Conservation (phyloP, 345 rosid genomes). For the Geranium brycei region DNA sequence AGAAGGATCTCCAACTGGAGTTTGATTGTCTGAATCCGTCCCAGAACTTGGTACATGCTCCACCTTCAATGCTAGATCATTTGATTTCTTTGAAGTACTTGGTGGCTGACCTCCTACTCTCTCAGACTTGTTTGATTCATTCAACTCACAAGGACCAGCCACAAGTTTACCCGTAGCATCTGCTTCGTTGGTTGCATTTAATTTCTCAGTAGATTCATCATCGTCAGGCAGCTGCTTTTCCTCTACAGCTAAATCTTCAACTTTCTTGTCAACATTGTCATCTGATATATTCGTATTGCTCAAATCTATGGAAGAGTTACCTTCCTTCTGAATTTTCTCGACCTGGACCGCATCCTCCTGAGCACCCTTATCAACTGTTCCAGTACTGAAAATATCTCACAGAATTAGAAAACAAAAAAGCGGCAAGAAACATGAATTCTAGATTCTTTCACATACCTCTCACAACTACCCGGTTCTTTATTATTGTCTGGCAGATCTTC, state of each 20-base stretch:
- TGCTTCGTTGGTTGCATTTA: conserved; percentile 13
- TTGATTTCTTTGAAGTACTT: conserved; percentile 16
- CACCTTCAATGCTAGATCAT: conserved; percentile 12
- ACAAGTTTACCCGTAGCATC: conserved; percentile 14
- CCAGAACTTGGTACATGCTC: conserved; percentile 15
- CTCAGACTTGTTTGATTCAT: conserved; percentile 21
- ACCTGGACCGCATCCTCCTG: background rate
- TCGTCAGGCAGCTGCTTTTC: conserved; percentile 13
- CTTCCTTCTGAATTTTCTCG: no score
- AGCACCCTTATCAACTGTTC: conserved; percentile 22
- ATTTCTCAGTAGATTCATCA: conserved; percentile 18
- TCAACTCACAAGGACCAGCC: conserved; percentile 23
- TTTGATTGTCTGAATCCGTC: conserved; percentile 22
- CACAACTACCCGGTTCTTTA: conserved; percentile 35
- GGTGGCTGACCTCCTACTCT: conserved; percentile 17
- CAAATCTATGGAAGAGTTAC: no score
- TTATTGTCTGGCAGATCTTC: conserved; percentile 69
- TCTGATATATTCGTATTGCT: no score
- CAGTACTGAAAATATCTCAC: conserved; percentile 38
- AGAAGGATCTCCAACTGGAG: background rate
- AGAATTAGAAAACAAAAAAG: conserved; percentile 18
- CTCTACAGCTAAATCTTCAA: conserved; percentile 22
- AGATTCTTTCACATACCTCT: conserved; percentile 33
- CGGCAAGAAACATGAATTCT: conserved; percentile 4
- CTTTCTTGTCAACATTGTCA: conserved; percentile 4